phyloP scores from a whole-genome alignment of 805 yeast species.

The Ogataea ganodermae region DNA sequence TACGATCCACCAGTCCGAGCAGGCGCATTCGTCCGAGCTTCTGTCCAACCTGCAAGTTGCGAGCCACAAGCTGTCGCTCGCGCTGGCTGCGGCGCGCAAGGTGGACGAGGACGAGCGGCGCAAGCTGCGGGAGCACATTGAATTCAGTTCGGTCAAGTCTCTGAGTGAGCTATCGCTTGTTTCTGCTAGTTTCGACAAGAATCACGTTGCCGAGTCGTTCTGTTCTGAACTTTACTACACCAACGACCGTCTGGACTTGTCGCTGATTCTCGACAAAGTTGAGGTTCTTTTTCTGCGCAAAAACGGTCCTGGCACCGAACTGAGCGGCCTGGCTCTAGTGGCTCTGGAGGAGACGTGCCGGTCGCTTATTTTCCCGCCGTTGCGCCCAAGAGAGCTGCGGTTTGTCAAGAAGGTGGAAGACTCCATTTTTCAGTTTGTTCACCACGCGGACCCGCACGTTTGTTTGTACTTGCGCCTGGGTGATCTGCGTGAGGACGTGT shows the following conservation, averaged over 20 bases:
- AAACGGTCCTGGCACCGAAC: background rate
- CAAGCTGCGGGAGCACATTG: slow-evolving; percentile 18
- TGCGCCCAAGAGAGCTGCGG: slow-evolving; percentile 32
- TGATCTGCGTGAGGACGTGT: slow-evolving; percentile 3
- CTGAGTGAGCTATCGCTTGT: slow-evolving; percentile 22
- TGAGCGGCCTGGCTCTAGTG: slow-evolving; percentile 30
- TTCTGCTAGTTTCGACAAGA: slow-evolving; percentile 21
- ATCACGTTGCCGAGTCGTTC: slow-evolving; percentile 9
- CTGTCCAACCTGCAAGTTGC: slow-evolving; percentile 30
- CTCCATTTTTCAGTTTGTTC: slow-evolving; percentile 21
- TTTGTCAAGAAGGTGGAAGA: slow-evolving; percentile 22
- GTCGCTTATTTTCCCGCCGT: slow-evolving; percentile 38
- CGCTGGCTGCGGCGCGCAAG: slow-evolving; percentile 22
- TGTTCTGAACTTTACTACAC: slow-evolving; percentile 30
- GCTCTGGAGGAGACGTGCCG: slow-evolving; percentile 33
- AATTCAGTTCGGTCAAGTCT: slow-evolving; percentile 29
- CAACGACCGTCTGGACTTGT: slow-evolving; percentile 24
- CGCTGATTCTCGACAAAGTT: slow-evolving; percentile 24
- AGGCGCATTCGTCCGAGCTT: slow-evolving; percentile 22
- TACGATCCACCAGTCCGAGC: slow-evolving; percentile 21
- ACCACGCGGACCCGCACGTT: slow-evolving; percentile 19
- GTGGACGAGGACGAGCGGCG: slow-evolving; percentile 28
- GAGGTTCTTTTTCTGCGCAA: slow-evolving; percentile 21
- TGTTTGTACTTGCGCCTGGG: slow-evolving; percentile 20
- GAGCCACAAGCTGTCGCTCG: slow-evolving; percentile 19